Evolutionary conservation across 2,329 filamentous ascomycete species (phyloP).

Genomic region (Colletotrichum spinosum): DNA sequence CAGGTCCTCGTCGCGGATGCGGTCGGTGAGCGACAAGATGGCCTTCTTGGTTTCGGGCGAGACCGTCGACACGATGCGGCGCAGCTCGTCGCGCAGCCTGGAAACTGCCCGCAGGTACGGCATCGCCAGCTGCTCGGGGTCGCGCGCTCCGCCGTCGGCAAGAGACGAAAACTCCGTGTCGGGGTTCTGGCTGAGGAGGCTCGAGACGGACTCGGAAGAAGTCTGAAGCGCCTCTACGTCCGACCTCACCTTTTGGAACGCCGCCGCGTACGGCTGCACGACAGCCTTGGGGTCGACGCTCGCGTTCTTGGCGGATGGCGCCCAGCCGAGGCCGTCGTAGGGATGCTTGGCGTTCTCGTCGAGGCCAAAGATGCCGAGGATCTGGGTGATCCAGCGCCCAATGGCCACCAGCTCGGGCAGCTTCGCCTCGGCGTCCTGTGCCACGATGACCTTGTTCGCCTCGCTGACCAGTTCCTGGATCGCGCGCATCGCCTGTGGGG

Average conservation of each 20-base stretch:
- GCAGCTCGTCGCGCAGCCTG: constrained; percentile 71
- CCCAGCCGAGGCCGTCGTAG: constrained; percentile 69
- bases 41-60: constrained; percentile 71
- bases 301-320: constrained; percentile 49
- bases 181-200: constrained; percentile 57
- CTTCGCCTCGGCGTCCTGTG: constrained; percentile 53
- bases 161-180: constrained; percentile 59
- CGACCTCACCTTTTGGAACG: constrained; percentile 57
- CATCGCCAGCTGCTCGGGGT: constrained; percentile 64
- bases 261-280: constrained; percentile 58
- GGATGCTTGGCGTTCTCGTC: constrained; percentile 69
- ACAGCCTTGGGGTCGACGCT: constrained; percentile 57
- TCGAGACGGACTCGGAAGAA: constrained; percentile 56
- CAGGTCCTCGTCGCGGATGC: constrained; percentile 82
- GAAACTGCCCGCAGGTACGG: constrained; percentile 68
- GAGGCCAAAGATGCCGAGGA: constrained; percentile 87
- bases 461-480: constrained; percentile 83
- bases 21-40: constrained; percentile 81
- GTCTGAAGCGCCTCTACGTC: constrained; percentile 63
- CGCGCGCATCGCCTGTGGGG: constrained; percentile 80
- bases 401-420: constrained; percentile 64
- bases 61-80: constrained; percentile 62
- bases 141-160: constrained; percentile 57
- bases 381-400: constrained; percentile 83
- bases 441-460: constrained; percentile 71